Evolutionary conservation across 106 monocot genomes (phyloP), one percentile per base, ranked within the genome.

Genomic region (Acorus gramineus): DNA sequence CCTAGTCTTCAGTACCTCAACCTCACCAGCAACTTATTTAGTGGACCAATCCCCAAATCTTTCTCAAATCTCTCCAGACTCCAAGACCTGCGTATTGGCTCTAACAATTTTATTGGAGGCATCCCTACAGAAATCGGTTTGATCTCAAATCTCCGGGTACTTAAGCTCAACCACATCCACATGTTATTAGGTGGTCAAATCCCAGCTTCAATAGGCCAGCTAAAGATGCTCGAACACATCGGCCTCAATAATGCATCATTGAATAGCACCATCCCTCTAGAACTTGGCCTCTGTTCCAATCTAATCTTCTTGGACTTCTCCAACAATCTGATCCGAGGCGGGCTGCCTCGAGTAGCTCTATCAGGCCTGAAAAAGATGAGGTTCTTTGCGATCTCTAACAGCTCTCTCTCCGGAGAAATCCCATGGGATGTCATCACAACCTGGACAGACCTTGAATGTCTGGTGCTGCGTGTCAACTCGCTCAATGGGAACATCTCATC

Each of bases 301-400:
- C 80, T 90, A 49, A 59, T 4, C 42, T 85, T 56, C 55, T 4
- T 89, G 0, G 79, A 82, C 2, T 50, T 89, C 2, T 82, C 85
- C 1, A 0, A 0, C 8, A 85, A 90, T 74, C 14, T 53, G 1
- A 66, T 89, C n/a, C 67, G 71, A 0, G 85, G 89, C 5, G 13
- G 45, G 3, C 61, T 90, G 42, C 89, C 85, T 0, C 0, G 45
- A 2, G 67, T 1, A 28, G 28, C 85, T n/a, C 73, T 85, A 5
- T 44, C 58, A 2, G 69, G 75, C 8, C 71, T 85, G 44, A 69
- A 69, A 4, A 67, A 63, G 11, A 81, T 85, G 81, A 67, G 45
- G 42, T 61, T 71, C 47, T 76, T 90, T 11, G 83, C 65, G 0
- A 61, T 86, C 46, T 80, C 83, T 0, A 3, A 3, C 46, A 86